Conservation (phyloP, 495 filamentous ascomycete species). For the Lepidopterella palustris region DNA sequence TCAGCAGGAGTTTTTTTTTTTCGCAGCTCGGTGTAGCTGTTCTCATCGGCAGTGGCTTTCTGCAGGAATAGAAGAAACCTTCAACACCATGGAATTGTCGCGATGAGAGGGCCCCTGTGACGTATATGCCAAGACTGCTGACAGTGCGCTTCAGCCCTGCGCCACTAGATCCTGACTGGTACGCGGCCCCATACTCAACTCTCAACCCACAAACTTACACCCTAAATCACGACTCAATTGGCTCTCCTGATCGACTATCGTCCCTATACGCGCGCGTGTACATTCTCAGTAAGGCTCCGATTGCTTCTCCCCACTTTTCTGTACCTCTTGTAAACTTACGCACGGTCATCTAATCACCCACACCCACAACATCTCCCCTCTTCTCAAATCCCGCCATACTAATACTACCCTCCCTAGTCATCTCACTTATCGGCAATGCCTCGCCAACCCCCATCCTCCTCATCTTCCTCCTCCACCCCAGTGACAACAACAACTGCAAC, state of each 20-base stretch:
- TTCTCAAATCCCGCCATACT: not conserved
- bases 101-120: not conserved
- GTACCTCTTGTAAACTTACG: too few species aligned
- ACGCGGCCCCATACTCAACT: not conserved
- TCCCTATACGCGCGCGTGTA: too few species aligned
- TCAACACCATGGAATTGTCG: not conserved
- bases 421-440: constrained; percentile 1
- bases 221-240: not conserved
- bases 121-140: not conserved
- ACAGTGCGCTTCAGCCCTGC: not conserved
- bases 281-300: too few species aligned
- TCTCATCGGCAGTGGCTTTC: not conserved
- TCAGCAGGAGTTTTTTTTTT: not conserved
- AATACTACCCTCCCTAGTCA: not conserved
- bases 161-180: not conserved
- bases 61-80: not conserved
- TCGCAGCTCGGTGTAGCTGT: not conserved
- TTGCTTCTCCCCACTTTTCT: too few species aligned
- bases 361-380: constrained; percentile 1
- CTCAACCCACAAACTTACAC: not conserved
- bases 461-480: not conserved
- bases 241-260: not conserved
- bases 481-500: constrained; percentile 11
- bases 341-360: too few species aligned
- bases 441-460: not conserved